Conservation (phyloP, 164 flowering plant genomes). For the Magnolia sinica region DNA sequence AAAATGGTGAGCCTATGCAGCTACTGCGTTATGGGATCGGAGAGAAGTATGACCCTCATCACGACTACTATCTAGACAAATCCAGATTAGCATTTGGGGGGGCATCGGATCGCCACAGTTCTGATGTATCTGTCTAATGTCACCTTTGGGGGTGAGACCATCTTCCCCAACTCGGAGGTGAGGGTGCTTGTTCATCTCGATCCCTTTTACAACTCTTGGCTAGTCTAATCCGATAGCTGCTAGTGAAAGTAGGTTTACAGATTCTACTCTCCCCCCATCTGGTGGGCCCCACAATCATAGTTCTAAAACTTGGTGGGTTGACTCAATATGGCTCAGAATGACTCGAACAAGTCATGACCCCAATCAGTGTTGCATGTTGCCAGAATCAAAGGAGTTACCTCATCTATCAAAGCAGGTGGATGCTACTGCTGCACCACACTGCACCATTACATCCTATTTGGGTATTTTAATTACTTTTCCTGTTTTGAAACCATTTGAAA, state of each 20-base stretch:
- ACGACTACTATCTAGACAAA: conserved; percentile 39
- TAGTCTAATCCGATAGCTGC: neutral
- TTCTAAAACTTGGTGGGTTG: too few relatives aligned
- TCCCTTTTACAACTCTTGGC: neutral
- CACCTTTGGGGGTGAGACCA: conserved; percentile 60
- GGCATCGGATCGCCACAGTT: conserved; percentile 63
- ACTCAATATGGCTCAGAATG: too few relatives aligned
- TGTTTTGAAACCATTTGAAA: too few relatives aligned
- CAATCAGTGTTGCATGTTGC: too few relatives aligned
- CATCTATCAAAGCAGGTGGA: too few relatives aligned
- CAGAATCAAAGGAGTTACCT: too few relatives aligned
- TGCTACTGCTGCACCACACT: too few relatives aligned
- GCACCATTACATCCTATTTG: too few relatives aligned
- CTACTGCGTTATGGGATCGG: conserved; percentile 47
- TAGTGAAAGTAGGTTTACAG: too few relatives aligned
- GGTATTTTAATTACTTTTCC: too few relatives aligned
- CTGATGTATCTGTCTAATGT: conserved; percentile 72
- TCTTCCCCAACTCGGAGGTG: conserved; percentile 68
- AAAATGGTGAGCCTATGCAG: conserved; percentile 47
- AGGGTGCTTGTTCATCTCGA: conserved; percentile 15
- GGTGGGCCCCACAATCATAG: neutral
- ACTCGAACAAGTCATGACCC: too few relatives aligned
- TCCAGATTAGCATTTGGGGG: conserved; percentile 13
- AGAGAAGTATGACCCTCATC: conserved; percentile 29
- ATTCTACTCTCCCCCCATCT: neutral